phyloP scores from a whole-genome alignment of 2,329 filamentous ascomycete species.

The Ascochyta koolunga region DNA sequence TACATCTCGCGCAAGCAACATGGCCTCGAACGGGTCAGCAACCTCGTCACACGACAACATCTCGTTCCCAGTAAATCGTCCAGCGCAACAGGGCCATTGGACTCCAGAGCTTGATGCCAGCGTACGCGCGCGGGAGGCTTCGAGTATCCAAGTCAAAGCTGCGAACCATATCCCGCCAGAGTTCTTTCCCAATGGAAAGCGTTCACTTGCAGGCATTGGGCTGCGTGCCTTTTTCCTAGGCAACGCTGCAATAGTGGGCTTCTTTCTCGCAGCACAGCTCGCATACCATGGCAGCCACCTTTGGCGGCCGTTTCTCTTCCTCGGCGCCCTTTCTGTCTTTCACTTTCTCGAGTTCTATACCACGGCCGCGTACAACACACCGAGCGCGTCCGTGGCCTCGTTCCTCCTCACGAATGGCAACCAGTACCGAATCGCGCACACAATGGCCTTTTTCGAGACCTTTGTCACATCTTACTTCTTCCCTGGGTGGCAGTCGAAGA shows the following conservation, averaged over 20 bases:
- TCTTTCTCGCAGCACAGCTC: conserved; percentile 38
- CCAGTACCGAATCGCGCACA: conserved; percentile 83
- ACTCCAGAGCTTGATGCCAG: conserved; percentile 36
- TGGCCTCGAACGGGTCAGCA: conserved; percentile 34
- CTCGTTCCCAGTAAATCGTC: conserved; percentile 38
- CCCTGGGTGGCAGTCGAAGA: conserved; percentile 54
- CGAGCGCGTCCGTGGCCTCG: conserved; percentile 71
- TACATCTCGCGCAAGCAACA: conserved; percentile 11
- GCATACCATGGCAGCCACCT: conserved; percentile 48
- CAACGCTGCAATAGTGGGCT: conserved; percentile 41
- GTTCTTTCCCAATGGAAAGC: conserved; percentile 51
- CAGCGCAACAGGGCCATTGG: conserved; percentile 29
- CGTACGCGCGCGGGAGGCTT: conserved; percentile 33
- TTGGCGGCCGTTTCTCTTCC: conserved; percentile 69
- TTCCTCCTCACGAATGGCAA: conserved; percentile 89
- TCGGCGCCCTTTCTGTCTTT: conserved; percentile 74
- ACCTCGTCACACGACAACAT: conserved; percentile 35
- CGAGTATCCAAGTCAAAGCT: conserved; percentile 23
- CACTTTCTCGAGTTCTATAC: conserved; percentile 97
- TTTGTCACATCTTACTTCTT: conserved; percentile 64
- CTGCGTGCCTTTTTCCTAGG: conserved; percentile 55
- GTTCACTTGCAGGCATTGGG: conserved; percentile 55
- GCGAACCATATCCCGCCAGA: conserved; percentile 31
- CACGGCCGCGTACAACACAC: conserved; percentile 83
- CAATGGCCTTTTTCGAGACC: conserved; percentile 75